Conservation (phyloP, 2,329 filamentous ascomycete genomes). For the Sclerotinia trifoliorum region DNA sequence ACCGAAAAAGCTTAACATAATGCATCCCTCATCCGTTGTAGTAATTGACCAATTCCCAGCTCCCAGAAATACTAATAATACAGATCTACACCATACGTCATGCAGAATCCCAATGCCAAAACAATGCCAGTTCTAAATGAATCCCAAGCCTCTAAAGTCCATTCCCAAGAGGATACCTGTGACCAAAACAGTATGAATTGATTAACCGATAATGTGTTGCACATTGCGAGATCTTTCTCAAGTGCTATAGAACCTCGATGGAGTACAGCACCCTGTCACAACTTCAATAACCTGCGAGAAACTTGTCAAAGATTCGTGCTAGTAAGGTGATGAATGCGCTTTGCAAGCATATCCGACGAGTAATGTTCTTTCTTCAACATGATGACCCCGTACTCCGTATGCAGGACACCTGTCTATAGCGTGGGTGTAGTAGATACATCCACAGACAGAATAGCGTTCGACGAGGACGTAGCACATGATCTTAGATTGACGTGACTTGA, state of each 20-base stretch:
- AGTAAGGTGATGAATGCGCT: constrained; percentile 9
- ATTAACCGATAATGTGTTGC: neutral
- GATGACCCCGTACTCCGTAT: constrained; percentile 61
- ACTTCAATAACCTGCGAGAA: neutral
- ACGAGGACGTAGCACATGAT: constrained; percentile 69
- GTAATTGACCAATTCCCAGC: neutral
- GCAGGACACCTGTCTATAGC: constrained; percentile 64
- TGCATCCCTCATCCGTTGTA: neutral
- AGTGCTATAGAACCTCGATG: too few relatives aligned
- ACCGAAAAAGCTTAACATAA: neutral
- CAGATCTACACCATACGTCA: neutral
- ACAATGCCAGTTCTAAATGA: neutral
- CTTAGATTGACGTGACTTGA: constrained; percentile 15
- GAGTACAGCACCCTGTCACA: neutral
- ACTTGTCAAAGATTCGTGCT: neutral
- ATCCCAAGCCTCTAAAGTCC: neutral
- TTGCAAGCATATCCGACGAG: constrained; percentile 67
- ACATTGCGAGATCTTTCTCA: neutral
- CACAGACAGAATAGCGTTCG: constrained; percentile 67
- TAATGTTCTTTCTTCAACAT: constrained; percentile 62
- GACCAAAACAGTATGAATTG: neutral
- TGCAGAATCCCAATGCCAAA: neutral
- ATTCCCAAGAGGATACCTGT: neutral
- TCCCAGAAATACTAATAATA: neutral
- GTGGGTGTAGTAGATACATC: constrained; percentile 68